These are phyloP conservation scores for Cytospora schulzeri DNA, from an alignment of 2,329 filamentous ascomycete genomes.

Conservation along the genomic window DNA sequence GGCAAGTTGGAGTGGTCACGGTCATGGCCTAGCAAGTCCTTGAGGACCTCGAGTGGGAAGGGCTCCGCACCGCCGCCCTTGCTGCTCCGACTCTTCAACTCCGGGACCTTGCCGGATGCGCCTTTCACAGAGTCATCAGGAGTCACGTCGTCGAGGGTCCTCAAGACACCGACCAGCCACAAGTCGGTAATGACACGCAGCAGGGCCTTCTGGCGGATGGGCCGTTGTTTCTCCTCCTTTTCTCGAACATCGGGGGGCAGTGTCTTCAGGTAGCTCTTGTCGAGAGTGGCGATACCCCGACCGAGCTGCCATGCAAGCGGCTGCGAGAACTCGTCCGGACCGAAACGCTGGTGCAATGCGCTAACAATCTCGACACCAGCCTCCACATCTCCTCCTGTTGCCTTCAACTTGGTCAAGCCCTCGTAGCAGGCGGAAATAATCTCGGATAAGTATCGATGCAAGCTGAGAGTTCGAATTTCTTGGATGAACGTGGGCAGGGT, in stretches of 20 bases:
- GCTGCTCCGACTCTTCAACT: constrained; percentile 60
- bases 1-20: constrained; percentile 90
- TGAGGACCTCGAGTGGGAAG: constrained; percentile 95
- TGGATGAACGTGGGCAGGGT: constrained; percentile 82
- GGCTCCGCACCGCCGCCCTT: constrained; percentile 77
- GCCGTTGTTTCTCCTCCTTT: constrained; percentile 91
- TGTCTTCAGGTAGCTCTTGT: constrained; percentile 79
- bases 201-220: constrained; percentile 81
- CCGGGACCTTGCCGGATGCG: constrained; percentile 63
- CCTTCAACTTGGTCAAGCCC: constrained; percentile 85
- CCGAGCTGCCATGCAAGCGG: constrained; percentile 91
- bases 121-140: constrained; percentile 66
- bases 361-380: constrained; percentile 91
- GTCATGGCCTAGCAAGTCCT: constrained; percentile 92
- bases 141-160: constrained; percentile 72
- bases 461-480: constrained; percentile 85
- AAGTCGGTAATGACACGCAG: constrained; percentile 91
- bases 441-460: constrained; percentile 96
- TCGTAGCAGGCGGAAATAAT: constrained; percentile 96
- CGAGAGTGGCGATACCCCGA: constrained; percentile 86
- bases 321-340: constrained; percentile 84
- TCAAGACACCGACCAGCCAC: constrained; percentile 88
- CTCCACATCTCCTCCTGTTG: constrained; percentile 81
- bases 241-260: constrained; percentile 82
- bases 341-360: constrained; percentile 94